Evolutionary conservation across 495 filamentous ascomycete genomes (phyloP), one percentile per base, ranked within the genome.

Genomic region (Cercophora newfieldiana): DNA sequence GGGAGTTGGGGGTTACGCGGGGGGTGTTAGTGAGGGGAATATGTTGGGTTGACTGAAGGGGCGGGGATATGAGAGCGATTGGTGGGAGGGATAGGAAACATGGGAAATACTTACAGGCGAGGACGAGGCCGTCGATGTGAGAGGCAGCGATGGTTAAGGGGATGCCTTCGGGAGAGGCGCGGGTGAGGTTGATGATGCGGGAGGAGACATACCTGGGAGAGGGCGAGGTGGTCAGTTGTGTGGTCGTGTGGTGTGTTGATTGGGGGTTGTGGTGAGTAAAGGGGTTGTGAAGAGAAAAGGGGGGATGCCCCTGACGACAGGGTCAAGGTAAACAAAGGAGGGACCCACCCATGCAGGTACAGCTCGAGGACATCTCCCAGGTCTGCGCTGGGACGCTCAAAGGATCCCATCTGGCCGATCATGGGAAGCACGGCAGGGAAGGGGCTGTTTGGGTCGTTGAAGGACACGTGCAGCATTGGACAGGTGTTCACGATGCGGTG

Each of bases 351-450:
- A 74, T 97, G 94, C 5, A 97, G 86, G 71, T 97, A 97, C 62
- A 91, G 85, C 66, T 96, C 90, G 14, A 91, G 78, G 0, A 87
- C 82, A 65, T 91, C 88, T 18, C 87, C 84, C 16, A 88, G 78
- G 66, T 80, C 83, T 8, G 86, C 83, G 62, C 86, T 88, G 22
- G 89, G 88, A 65, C 83, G 81, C 10, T 78, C 80, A 70, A 88
- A 94, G 53, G 86, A 89, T 21, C 84, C 90, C 88, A 94, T 92
- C 68, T 87, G 86, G 50, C 93, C 93, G 66, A 97, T 91, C 92
- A 97, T 95, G 44, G 94, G 94, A 0, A 97, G 81, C 67, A 90
- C 87, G 59, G 85, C 82, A 4, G 93, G 92, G 68, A 93, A 93
- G 14, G 89, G 88, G 63, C 89, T 87, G 50, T 82, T 76, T 0